These are phyloP conservation scores for Penicillium lagena DNA, from an alignment of 495 filamentous ascomycete species.

Conservation along the genomic window DNA sequence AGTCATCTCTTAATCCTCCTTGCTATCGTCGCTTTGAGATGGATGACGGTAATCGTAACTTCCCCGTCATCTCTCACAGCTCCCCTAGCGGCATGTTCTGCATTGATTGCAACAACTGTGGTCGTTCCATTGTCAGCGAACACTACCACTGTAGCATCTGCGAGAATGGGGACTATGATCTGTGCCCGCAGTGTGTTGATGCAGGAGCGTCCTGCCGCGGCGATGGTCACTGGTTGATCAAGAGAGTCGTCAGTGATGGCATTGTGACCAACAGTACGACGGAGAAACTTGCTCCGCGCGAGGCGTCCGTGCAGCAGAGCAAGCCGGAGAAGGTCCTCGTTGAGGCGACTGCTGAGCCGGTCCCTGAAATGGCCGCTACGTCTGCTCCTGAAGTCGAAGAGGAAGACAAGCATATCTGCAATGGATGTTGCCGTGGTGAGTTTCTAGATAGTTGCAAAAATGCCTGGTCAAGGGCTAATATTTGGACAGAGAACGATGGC, in stretches of 20 bases:
- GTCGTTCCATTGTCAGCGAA: constrained; percentile 63
- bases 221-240: constrained; percentile 86
- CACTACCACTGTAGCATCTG: constrained; percentile 96
- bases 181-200: constrained; percentile 76
- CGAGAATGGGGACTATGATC: constrained; percentile 89
- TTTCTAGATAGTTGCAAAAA: background rate
- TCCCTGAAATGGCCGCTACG: constrained; percentile 7
- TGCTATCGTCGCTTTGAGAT: constrained; percentile 24
- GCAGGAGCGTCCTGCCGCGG: constrained; percentile 68
- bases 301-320: constrained; percentile 10
- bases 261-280: constrained; percentile 78
- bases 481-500: constrained; percentile 58
- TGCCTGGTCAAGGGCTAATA: constrained; percentile 4
- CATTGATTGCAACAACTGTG: constrained; percentile 92
- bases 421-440: constrained; percentile 75
- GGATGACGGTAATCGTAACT: constrained; percentile 19
- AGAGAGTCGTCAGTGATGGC: constrained; percentile 73
- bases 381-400: constrained; percentile 4
- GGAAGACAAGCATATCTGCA: constrained; percentile 72
- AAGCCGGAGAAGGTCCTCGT: constrained; percentile 13
- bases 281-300: constrained; percentile 65
- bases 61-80: constrained; percentile 25
- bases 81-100: constrained; percentile 38
- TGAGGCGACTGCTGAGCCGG: constrained; percentile 12
- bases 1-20: constrained; percentile 9